Conservation (phyloP, 2,329 filamentous ascomycete species). For the Tolypocladium cylindrosporum region DNA sequence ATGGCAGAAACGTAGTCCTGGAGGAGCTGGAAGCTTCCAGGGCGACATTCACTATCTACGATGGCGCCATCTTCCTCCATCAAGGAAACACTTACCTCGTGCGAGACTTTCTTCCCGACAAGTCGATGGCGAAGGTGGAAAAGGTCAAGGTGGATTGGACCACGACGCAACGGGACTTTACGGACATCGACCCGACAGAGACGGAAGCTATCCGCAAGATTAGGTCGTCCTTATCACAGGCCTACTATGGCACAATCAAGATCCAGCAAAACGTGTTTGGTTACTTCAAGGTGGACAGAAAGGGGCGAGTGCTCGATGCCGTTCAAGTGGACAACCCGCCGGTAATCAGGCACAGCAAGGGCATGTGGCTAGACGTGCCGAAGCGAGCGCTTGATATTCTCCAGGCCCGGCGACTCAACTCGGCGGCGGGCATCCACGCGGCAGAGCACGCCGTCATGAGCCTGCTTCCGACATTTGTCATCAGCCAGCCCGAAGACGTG, state of each 20-base stretch:
- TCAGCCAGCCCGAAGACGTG: slow-evolving; percentile 83
- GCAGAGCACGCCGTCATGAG: slow-evolving; percentile 86
- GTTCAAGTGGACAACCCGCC: slow-evolving; percentile 90
- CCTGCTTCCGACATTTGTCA: slow-evolving; percentile 82
- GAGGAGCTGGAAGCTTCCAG: slow-evolving; percentile 94
- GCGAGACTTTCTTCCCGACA: slow-evolving; percentile 74
- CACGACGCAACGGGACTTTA: slow-evolving; percentile 85
- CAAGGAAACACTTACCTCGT: slow-evolving; percentile 92
- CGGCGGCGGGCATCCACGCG: slow-evolving; percentile 85
- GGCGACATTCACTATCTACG: slow-evolving; percentile 93
- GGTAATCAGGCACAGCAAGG: slow-evolving; percentile 73
- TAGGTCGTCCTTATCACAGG: slow-evolving; percentile 48
- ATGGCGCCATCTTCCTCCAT: slow-evolving; percentile 93
- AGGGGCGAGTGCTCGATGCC: slow-evolving; percentile 77
- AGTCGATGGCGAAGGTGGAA: slow-evolving; percentile 77
- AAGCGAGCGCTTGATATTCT: slow-evolving; percentile 70
- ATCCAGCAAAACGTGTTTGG: slow-evolving; percentile 87
- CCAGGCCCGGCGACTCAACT: slow-evolving; percentile 59
- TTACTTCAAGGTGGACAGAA: slow-evolving; percentile 93
- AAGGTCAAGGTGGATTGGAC: slow-evolving; percentile 90
- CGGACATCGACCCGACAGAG: slow-evolving; percentile 86
- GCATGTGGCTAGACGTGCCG: slow-evolving; percentile 93
- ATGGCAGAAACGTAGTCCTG: slow-evolving; percentile 72
- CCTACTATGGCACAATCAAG: slow-evolving; percentile 78
- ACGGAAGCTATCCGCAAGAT: slow-evolving; percentile 79